A percentile compares a stretch with the other conserved stretches of the same genome.
These are phyloP conservation scores for Leishmania mexicana DNA, from an alignment of 208 protist genomes.

Conservation along the genomic window DNA sequence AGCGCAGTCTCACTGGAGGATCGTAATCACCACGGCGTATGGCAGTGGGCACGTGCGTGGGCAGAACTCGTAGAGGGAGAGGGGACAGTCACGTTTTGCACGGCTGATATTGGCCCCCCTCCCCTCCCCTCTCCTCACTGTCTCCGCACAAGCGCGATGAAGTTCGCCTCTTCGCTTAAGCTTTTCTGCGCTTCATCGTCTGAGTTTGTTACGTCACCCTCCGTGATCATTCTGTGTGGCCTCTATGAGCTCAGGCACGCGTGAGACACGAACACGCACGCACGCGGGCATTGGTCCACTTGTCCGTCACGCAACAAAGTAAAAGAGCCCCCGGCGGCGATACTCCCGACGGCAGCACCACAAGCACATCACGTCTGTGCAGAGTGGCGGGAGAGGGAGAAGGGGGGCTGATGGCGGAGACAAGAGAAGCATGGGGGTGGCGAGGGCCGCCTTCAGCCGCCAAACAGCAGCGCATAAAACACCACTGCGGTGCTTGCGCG, in stretches of 20 bases:
- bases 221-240: neutral
- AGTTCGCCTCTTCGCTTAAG: too few species aligned
- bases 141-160: neutral
- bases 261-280: neutral
- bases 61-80: neutral
- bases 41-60: neutral
- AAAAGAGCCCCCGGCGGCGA: neutral
- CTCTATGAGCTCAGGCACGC: conserved; percentile 3
- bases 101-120: neutral
- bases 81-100: neutral
- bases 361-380: neutral
- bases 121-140: neutral
- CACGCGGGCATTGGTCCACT: neutral
- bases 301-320: neutral
- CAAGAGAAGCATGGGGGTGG: neutral
- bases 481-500: neutral
- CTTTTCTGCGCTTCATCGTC: neutral
- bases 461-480: neutral
- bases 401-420: neutral
- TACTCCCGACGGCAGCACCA: neutral
- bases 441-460: neutral
- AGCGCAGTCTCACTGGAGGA: neutral
- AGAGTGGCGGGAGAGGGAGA: too few species aligned
- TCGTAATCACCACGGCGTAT: neutral
- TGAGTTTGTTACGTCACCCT: neutral